Base-by-base conservation (phyloP, 192 early-diverging fungal genomes). In the Polychytrium aggregatum region DNA sequence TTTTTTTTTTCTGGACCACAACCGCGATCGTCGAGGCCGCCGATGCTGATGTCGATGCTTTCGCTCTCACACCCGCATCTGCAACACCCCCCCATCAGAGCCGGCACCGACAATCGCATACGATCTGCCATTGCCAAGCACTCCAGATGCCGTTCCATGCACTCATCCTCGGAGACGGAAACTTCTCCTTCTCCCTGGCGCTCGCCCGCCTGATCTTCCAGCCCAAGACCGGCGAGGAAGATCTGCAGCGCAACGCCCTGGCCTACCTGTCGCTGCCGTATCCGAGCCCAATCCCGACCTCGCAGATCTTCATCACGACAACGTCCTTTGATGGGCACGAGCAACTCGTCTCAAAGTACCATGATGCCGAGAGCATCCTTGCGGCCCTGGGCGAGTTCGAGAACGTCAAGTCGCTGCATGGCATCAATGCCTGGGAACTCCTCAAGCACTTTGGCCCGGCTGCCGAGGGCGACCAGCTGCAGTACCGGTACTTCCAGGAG, bases 341-440 rank as follows among this genome's bases (percentile, higher is more conserved):
- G 9, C 59, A 73, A 49, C 54, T 73, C 18, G 24, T 55, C 34
- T 39, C 58, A 37, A 73, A 77, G 57, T 76, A 76, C 48, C 60
- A 46, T 3, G 72, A 74, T 20, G 52, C 44, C 20, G 57, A 43
- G 27, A 59, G 60, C 22, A 67, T 74, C 26, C 42, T 62, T 48
- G 37, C 39, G 20, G 20, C 41, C 13, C 43, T 70, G 39, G 30
- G 62, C 21, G 27, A 44, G 14, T 40, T 21, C 28, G 25, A n/a
- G 18, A 50, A 50, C 30, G 65, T 74, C 27, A 46, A 35, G 25
- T 41, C 71, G 2, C 10, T 65, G 48, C 74, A 77, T 46, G 55
- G 59, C 46, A 44, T 77, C 33, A 77, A 77, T 47, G 74, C 74
- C 14, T 77, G 74, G 74, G 71, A 77, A 44, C 51, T 77, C 30